Percentiles rank a stretch among this genome's conserved stretches.
Conservation (phyloP, 1,139 yeast genomes). For the Geotrichum australiense region DNA sequence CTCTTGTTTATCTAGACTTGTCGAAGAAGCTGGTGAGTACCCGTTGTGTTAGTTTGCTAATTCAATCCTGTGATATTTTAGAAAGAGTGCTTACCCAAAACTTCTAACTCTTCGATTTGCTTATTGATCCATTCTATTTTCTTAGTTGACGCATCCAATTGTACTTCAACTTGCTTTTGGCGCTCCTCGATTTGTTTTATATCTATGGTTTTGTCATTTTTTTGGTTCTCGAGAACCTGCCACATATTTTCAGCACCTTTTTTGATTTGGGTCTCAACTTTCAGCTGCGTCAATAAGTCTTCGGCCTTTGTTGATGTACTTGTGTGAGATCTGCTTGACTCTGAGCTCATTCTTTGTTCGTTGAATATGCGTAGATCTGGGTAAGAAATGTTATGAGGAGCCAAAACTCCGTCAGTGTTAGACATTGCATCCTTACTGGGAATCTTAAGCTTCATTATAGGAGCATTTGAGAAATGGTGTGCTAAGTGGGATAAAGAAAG, state of each 20-base stretch:
- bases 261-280: constrained; percentile 36
- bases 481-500: no score
- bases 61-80: no score
- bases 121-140: constrained; percentile 31
- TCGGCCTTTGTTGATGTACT: constrained; percentile 18
- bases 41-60: no score
- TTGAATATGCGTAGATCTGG: constrained; percentile 10
- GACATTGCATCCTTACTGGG: neutral
- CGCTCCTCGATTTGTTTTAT: constrained; percentile 26
- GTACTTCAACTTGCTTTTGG: constrained; percentile 33
- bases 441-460: neutral
- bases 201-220: constrained; percentile 6
- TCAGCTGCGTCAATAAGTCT: constrained; percentile 33
- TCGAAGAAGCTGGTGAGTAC: no score
- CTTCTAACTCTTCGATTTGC: constrained; percentile 31
- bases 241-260: constrained; percentile 39
- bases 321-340: constrained; percentile 8
- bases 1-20: no score
- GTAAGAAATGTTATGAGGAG: constrained; percentile 11
- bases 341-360: constrained; percentile 10
- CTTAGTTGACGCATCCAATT: constrained; percentile 36
- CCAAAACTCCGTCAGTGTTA: neutral
- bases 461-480: no score
- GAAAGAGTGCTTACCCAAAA: constrained; percentile 5
- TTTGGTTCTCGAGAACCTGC: constrained; percentile 27